These are phyloP conservation scores for Chaetomium olivaceum DNA, from an alignment of 2,329 filamentous ascomycete genomes.

Conservation along the genomic window DNA sequence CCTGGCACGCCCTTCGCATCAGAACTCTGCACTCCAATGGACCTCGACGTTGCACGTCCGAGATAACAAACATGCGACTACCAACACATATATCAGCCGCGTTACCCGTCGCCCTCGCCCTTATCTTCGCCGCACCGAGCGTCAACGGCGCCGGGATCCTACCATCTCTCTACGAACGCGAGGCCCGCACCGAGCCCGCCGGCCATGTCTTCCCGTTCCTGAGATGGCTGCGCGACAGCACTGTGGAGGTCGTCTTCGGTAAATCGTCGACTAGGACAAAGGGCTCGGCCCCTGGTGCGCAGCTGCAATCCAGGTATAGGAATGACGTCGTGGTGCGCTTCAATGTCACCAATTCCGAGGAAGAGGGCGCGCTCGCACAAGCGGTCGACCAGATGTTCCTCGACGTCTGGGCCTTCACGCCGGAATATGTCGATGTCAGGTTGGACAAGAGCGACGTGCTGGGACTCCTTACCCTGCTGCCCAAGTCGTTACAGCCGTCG, in stretches of 20 bases:
- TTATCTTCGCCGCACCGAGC: constrained; percentile 19
- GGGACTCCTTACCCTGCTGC: constrained; percentile 77
- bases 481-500: constrained; percentile 67
- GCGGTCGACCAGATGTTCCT: constrained; percentile 75
- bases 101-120: constrained; percentile 22
- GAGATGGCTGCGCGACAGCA: constrained; percentile 52
- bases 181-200: constrained; percentile 21
- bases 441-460: constrained; percentile 74
- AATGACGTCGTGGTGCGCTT: constrained; percentile 89
- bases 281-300: constrained; percentile 35
- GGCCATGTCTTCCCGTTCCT: constrained; percentile 48
- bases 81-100: constrained; percentile 16
- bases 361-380: constrained; percentile 70
- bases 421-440: constrained; percentile 81
- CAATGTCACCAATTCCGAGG: constrained; percentile 67
- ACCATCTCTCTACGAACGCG: constrained; percentile 24
- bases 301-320: constrained; percentile 55
- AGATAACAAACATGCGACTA: constrained; percentile 31
- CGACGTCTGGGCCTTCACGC: constrained; percentile 86
- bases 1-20: not conserved
- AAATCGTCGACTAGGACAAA: constrained; percentile 41
- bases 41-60: constrained; percentile 7
- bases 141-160: constrained; percentile 25
- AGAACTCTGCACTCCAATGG: constrained; percentile 2
- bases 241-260: constrained; percentile 54